Evolutionary conservation across 2,329 filamentous ascomycete genomes (phyloP), one percentile per base, ranked within the genome.

Genomic region (Cytospora piceicola): DNA sequence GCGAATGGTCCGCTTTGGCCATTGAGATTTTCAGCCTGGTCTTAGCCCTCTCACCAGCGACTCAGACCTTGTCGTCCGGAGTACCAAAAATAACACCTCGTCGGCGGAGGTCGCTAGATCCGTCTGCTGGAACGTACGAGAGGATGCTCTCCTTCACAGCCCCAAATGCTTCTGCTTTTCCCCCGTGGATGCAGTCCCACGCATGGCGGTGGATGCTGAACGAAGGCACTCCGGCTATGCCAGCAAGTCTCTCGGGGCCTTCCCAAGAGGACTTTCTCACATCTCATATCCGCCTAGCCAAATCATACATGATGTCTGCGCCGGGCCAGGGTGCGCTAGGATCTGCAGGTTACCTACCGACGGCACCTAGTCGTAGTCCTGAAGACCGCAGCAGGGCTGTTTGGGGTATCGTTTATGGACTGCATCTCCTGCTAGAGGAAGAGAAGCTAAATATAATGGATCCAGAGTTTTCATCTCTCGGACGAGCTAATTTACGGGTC

Each of bases 351-450:
- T 91, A 88, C 72, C 80, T 94, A 63, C 90, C 91, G 32, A 91
- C 88, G 0, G 85, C 83, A 2, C 65, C 79, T 3, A 77, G 76
- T 58, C 78, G 83, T 60, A 84, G 81, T 63, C 79, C 84, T 46
- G 85, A 86, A 64, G 81, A 82, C 58, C 84, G 88, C 53, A 82
- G 85, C 64, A 88, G 82, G 72, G 78, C 88, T 63, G 83, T 90
- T 39, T 80, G 90, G 74, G 85, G 91, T 72, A 82, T 91, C 60
- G 84, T 94, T 46, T 81, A 96, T 69, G 90, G 87, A 0, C 81
- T 99, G 15, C 95, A 99, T 77, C 81, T 98, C 3, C 80, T 96
- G n/a, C 84, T 91, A 0, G 94, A 99, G 75, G 95, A 99, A 75
- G 84, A 91, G 68, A 98, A 96, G 74, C 84, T 99, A 1, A 87